Percentiles rank a stretch among this genome's conserved stretches.
phyloP scores from a whole-genome alignment of 768 basidiomycete species.

The Melanogaster broomeanus region DNA sequence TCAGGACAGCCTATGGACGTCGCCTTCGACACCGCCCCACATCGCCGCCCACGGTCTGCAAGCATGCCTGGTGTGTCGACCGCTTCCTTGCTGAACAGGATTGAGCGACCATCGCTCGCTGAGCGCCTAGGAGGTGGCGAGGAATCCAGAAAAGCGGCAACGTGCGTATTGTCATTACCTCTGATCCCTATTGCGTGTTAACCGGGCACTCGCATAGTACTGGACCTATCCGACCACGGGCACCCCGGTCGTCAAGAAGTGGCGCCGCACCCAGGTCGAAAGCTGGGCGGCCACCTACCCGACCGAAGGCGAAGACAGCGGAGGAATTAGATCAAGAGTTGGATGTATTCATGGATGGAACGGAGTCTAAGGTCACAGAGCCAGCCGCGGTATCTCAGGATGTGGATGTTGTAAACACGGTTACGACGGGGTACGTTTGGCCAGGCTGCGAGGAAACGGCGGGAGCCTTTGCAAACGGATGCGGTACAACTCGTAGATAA shows the following conservation, averaged over 20 bases:
- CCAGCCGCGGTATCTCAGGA: constrained; percentile 36
- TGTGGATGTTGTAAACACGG: too few relatives aligned
- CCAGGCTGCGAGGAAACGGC: too few relatives aligned
- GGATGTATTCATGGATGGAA: constrained; percentile 71
- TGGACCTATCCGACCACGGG: constrained; percentile 49
- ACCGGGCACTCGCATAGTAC: constrained; percentile 3
- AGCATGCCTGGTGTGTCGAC: constrained; percentile 44
- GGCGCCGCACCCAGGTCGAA: constrained; percentile 17
- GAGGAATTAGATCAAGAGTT: constrained; percentile 88
- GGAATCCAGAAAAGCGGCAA: constrained; percentile 4
- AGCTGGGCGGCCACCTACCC: constrained; percentile 32
- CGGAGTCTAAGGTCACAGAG: constrained; percentile 16
- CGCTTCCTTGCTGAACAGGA: constrained; percentile 70
- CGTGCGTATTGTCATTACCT: constrained; percentile 14
- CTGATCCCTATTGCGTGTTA: background rate
- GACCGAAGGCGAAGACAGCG: constrained; percentile 67
- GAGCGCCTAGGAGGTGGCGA: constrained; percentile 62
- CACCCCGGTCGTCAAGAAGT: constrained; percentile 22
- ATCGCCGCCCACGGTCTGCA: constrained; percentile 46
- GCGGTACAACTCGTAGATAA: too few relatives aligned
- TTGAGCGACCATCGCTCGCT: constrained; percentile 71
- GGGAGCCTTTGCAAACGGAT: too few relatives aligned
- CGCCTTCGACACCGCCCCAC: constrained; percentile 53
- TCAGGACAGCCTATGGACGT: constrained; percentile 83
- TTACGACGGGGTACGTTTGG: too few relatives aligned